Base-by-base conservation (phyloP, 345 rosid genomes). In the Eucalyptus marginata region DNA sequence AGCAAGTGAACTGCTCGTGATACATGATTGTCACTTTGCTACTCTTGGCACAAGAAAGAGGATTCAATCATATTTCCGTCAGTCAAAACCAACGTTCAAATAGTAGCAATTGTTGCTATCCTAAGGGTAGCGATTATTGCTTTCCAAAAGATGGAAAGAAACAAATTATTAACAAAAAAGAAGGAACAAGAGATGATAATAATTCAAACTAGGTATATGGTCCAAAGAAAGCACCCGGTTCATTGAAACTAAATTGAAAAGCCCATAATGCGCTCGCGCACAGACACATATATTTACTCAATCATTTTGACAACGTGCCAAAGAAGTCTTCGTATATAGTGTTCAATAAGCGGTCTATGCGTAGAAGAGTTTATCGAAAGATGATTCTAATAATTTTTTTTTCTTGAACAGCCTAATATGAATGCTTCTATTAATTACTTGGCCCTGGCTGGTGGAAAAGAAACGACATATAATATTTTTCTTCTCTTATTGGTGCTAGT, bases 221-320 rank as follows among this genome's bases (percentile, higher is more conserved):
- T 62, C 17, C 68, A 62, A 62, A 12, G 33, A 27, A 33, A 59
- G 14, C 68, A 59, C n/a, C 16, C 0, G 3, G 15, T 27, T 27
- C 2, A 1, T 59, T 13, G 31, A 59, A 4, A 56, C 1, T 10
- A 24, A 56, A 56, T 56, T 56, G 29, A 24, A 56, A 56, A 56
- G 27, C 62, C 13, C 13, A 56, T 2, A 56, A 56, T 3, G 3
- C 0, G 2, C 10, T 0, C 8, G 1, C 25, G 1, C 58, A 17
- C 1, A 7, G 25, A 20, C 62, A 22, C 13, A 56, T 5, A 56
- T 8, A 24, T 56, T 24, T 56, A 24, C 29, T 24, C 13, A 4
- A 56, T 24, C 62, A 22, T 56, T 56, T 56, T 24, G 29, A 25
- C 62, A 9, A 29, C 6, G 13, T 56, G 29, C 62, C 29, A 10